Conservation (phyloP, 2,329 filamentous ascomycete genomes). For the Colletotrichum theobromicola region DNA sequence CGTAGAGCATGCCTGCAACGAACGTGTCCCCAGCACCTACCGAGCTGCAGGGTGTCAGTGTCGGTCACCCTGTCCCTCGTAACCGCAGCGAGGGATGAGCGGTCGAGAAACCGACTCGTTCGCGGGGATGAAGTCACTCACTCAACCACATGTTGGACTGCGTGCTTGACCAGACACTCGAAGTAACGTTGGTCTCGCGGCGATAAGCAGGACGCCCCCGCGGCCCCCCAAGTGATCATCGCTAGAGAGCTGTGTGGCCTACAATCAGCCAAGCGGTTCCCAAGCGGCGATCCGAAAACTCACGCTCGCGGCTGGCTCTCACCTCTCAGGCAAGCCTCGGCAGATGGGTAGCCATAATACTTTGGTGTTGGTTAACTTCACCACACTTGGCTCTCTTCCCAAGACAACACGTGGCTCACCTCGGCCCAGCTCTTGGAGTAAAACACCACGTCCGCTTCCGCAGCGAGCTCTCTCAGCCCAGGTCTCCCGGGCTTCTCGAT, state of each 20-base stretch:
- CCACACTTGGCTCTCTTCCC: not conserved
- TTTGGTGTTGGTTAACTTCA: constrained; percentile 16
- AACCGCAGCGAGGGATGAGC: not conserved
- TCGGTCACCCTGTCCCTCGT: not conserved
- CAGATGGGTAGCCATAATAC: constrained; percentile 40
- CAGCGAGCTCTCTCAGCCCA: constrained; percentile 64
- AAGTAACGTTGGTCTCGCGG: constrained; percentile 37
- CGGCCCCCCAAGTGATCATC: constrained; percentile 65
- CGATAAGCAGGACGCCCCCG: constrained; percentile 48
- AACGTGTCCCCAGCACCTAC: constrained; percentile 81
- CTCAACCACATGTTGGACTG: constrained; percentile 58
- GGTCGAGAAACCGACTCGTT: not conserved
- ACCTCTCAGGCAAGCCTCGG: constrained; percentile 55
- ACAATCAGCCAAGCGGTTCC: not conserved
- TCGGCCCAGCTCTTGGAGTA: constrained; percentile 75
- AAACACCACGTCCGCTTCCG: constrained; percentile 73
- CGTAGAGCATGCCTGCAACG: constrained; percentile 73
- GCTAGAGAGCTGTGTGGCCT: constrained; percentile 45
- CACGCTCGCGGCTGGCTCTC: constrained; percentile 53
- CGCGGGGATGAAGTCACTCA: constrained; percentile 44
- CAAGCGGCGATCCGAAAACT: constrained; percentile 24
- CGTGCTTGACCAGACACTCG: constrained; percentile 46
- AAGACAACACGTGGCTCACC: constrained; percentile 46
- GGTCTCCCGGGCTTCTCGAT: constrained; percentile 71
- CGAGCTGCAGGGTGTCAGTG: constrained; percentile 50